phyloP scores from a whole-genome alignment of 2,329 filamentous ascomycete genomes.

The Fusarium redolens region DNA sequence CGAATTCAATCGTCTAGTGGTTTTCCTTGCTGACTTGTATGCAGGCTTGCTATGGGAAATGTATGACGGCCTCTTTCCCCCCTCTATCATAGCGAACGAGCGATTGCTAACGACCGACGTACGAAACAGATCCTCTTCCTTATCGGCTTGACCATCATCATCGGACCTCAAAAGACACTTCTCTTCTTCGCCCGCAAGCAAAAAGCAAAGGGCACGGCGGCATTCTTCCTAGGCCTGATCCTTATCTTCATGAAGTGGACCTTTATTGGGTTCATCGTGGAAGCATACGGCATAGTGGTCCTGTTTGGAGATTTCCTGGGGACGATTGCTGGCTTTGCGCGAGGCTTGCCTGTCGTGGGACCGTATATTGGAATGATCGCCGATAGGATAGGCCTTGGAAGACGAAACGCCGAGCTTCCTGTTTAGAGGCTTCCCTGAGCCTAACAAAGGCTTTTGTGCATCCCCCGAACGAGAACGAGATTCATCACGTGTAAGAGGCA shows the following conservation, averaged over 20 bases:
- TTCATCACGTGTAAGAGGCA: conserved; percentile 7
- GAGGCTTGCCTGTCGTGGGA: conserved; percentile 85
- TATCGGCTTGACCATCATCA: conserved; percentile 94
- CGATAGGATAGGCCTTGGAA: conserved; percentile 75
- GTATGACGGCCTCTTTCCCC: conserved; percentile 60
- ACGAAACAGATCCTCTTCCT: conserved; percentile 88
- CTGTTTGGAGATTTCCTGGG: conserved; percentile 97
- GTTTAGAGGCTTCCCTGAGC: conserved; percentile 62
- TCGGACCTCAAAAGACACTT: conserved; percentile 90
- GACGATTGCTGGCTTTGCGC: conserved; percentile 88
- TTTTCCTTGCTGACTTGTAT: conserved; percentile 88
- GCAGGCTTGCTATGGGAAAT: conserved; percentile 96
- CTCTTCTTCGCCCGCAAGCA: conserved; percentile 94
- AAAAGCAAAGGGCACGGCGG: conserved; percentile 90
- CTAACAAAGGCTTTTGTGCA: neutral
- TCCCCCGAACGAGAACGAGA: neutral
- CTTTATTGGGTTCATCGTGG: conserved; percentile 87
- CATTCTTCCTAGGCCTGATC: conserved; percentile 84
- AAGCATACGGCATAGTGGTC: conserved; percentile 91
- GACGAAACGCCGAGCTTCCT: conserved; percentile 80
- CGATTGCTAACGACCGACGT: conserved; percentile 17
- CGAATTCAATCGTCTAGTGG: conserved; percentile 43
- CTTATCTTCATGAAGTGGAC: conserved; percentile 93
- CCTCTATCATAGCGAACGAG: conserved; percentile 22
- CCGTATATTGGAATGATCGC: conserved; percentile 83